Conservation (phyloP, 169 alveolate genomes). For the Neospora caninum region DNA sequence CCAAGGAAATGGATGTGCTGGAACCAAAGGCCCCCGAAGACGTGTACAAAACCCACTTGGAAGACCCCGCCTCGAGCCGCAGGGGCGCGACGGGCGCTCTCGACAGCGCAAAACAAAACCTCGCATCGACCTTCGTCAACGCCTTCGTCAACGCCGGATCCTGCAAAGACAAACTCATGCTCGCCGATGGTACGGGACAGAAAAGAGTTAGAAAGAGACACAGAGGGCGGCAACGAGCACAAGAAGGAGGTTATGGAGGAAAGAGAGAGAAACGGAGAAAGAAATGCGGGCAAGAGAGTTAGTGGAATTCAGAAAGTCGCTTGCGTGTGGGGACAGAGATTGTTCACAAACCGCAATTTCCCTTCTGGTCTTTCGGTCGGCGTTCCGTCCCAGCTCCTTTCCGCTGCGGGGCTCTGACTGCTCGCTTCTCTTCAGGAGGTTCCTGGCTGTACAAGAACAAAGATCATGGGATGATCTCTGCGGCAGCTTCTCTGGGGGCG, state of each 20-base stretch:
- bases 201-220: not conserved
- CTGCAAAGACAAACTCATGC: conserved; percentile 93
- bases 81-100: conserved; percentile 43
- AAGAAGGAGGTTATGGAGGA: not conserved
- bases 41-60: conserved; percentile 76
- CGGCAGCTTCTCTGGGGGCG: conserved; percentile 93
- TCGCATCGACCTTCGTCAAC: conserved; percentile 96
- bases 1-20: conserved; percentile 73
- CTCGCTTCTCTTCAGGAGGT: conserved; percentile 64
- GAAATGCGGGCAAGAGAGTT: too few species aligned
- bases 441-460: conserved; percentile 95
- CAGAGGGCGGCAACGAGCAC: too few species aligned
- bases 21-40: conserved; percentile 79
- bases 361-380: too few species aligned
- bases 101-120: conserved; percentile 92
- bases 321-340: too few species aligned
- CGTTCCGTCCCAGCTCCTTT: too few species aligned
- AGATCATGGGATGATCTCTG: conserved; percentile 94
- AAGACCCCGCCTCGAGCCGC: conserved; percentile 38
- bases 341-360: too few species aligned
- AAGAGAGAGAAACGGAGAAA: not conserved
- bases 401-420: not conserved
- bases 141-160: conserved; percentile 99
- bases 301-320: too few species aligned
- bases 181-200: conserved; percentile 74